Conservation (phyloP, 768 basidiomycete genomes). For the Mycena olivaceomarginata region DNA sequence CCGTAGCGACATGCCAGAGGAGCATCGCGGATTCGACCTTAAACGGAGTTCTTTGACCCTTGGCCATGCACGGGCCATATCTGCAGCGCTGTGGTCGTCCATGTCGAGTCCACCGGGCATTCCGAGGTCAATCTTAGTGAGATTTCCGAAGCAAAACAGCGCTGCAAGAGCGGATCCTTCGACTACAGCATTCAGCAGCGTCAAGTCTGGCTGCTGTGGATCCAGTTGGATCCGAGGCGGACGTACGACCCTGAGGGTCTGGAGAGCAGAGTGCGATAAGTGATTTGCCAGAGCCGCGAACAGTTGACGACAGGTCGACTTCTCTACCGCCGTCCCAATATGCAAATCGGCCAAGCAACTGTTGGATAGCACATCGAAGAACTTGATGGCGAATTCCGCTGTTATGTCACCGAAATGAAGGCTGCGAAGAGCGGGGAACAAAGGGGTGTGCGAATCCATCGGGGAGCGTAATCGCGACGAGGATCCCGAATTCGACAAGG, state of each 20-base stretch:
- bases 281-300: not conserved
- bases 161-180: not conserved
- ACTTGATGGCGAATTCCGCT: not conserved
- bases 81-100: constrained; percentile 3
- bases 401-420: not conserved
- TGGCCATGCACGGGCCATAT: constrained; percentile 10
- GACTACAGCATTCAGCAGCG: not conserved
- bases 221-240: not conserved
- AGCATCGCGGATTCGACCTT: not conserved
- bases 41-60: not conserved
- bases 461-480: not conserved
- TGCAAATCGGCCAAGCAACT: not conserved
- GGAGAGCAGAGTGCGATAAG: not conserved
- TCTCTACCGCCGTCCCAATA: not conserved
- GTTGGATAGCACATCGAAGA: not conserved
- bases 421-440: not conserved
- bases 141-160: not conserved
- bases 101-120: not conserved
- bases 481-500: not conserved
- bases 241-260: not conserved
- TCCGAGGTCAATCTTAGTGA: not conserved
- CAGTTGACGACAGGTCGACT: not conserved
- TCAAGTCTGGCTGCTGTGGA: not conserved
- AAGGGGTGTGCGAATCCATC: not conserved
- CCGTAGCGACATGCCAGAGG: not conserved